A percentile compares a stretch with the other conserved stretches of the same genome.
phyloP scores from a whole-genome alignment of 2,329 filamentous ascomycete genomes.

The Phyllosticta ampelicida region DNA sequence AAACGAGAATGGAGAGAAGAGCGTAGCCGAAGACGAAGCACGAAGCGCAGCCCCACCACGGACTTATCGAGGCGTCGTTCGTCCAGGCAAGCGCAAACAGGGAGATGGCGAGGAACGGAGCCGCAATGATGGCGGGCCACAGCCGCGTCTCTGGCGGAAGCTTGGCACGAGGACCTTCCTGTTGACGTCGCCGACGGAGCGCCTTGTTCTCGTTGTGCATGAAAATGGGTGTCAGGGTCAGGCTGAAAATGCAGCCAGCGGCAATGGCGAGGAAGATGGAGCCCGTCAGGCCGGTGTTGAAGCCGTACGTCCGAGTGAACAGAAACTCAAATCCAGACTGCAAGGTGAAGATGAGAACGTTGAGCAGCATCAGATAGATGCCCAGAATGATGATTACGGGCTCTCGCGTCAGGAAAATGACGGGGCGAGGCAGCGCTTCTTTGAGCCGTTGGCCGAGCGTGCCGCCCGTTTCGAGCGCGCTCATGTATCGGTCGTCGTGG shows the following conservation, averaged over 20 bases:
- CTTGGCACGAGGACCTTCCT: constrained; percentile 6
- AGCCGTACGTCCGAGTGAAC: constrained; percentile 31
- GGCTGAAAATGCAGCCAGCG: constrained; percentile 29
- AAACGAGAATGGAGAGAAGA: constrained; percentile 36
- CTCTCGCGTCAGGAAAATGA: constrained; percentile 13
- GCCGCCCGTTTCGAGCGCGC: constrained; percentile 17
- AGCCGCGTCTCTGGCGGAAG: constrained; percentile 22
- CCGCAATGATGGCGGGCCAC: constrained; percentile 35
- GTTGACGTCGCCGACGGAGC: constrained; percentile 15
- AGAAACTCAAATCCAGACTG: constrained; percentile 9
- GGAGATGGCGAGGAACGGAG: constrained; percentile 32
- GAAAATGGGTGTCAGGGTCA: constrained; percentile 25
- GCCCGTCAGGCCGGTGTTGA: constrained; percentile 33
- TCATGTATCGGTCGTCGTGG: constrained; percentile 29
- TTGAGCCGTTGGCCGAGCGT: constrained; percentile 1
- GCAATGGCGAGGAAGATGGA: constrained; percentile 37
- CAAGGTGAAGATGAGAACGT: constrained; percentile 7
- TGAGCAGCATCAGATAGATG: constrained; percentile 8
- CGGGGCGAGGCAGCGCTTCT: constrained; percentile 2
- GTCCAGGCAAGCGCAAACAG: constrained; percentile 45
- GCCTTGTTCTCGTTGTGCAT: constrained; percentile 17
- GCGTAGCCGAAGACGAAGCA: constrained; percentile 25
- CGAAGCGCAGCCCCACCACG: constrained; percentile 27
- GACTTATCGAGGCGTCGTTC: constrained; percentile 30
- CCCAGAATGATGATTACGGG: constrained; percentile 22